These are phyloP conservation scores for Beauveria asiatica DNA, from an alignment of 2,329 filamentous ascomycete species.

Conservation along the genomic window DNA sequence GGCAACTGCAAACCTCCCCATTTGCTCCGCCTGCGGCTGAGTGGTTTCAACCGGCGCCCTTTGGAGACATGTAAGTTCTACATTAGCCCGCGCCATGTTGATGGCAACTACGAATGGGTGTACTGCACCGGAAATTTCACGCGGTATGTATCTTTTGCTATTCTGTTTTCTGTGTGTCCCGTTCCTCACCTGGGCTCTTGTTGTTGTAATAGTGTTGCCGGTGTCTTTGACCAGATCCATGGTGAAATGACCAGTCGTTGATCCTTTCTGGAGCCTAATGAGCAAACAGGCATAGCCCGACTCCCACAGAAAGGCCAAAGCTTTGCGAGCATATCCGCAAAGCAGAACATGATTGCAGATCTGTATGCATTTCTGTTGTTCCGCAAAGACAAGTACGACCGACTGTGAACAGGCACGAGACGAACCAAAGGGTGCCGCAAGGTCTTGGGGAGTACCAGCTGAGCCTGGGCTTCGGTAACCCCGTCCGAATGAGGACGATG, in stretches of 20 bases:
- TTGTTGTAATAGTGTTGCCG: not conserved
- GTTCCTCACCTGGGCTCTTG: not conserved
- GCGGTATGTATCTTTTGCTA: not conserved
- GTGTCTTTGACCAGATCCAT: not conserved
- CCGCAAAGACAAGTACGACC: not conserved
- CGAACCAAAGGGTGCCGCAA: not conserved
- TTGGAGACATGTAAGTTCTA: not conserved
- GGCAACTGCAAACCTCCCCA: not conserved
- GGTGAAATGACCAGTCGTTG: too few relatives aligned
- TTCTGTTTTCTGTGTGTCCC: not conserved
- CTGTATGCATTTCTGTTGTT: not conserved
- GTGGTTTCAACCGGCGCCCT: not conserved
- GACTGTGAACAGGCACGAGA: not conserved
- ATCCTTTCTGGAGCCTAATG: not conserved
- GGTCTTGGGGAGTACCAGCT: not conserved
- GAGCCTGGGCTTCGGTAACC: not conserved
- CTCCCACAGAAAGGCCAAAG: too few relatives aligned
- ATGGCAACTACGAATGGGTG: not conserved
- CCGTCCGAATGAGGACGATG: not conserved
- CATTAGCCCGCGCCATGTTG: not conserved
- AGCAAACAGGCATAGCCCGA: not conserved
- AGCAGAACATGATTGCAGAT: not conserved
- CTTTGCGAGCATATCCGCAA: not conserved
- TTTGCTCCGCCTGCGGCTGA: not conserved
- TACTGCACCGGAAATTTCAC: not conserved